Evolutionary conservation across 1,139 yeast genomes (phyloP), one percentile per base, ranked within the genome.

Genomic region (Eremothecium cymbalariae): DNA sequence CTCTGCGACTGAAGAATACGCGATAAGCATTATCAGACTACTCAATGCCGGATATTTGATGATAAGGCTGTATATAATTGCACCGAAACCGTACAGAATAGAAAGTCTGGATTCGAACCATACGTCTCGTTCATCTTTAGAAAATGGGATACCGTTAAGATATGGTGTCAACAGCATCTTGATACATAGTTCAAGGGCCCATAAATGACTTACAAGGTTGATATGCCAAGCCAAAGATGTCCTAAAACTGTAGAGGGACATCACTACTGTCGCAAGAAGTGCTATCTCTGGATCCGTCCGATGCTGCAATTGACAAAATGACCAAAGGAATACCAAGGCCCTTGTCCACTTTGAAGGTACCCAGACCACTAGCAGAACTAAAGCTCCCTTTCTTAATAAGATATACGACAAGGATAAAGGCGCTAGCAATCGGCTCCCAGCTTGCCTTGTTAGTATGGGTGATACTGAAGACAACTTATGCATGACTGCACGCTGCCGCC

Each of bases 21-120:
- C 78, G 36, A 72, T 52, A n/a, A 74, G 72, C 43, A 71, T 71
- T n/a, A 65, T 59, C 6, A 73, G 48, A 12, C 71, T 61, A 0
- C 77, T 69, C 2, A 70, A 43, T 43, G 64, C 61, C 0, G 79
- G 75, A 15, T 67, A 53, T 27, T 62, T 56, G 38, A 72, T 55
- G 27, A 72, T 48, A 32, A 63, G 43, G 43, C 62, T 72, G 51
- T 67, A 71, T 30, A 68, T 65, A n/a, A 72, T 50, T 2, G 31
- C n/a, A 17, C 77, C 74, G 45, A 73, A 74, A 2, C 82, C 82
- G 44, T 71, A 70, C 28, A 76, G 54, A 13, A 73, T 63, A 0
- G 82, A 82, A 34, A 70, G 73, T 25, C 83, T 61, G 8, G 77
- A 67, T 14, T 62, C 60, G 36, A 64, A 56, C 83, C 83, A 76